Evolutionary conservation across 306 rosid species (phyloP).

Genomic region (Begonia masoniana): DNA sequence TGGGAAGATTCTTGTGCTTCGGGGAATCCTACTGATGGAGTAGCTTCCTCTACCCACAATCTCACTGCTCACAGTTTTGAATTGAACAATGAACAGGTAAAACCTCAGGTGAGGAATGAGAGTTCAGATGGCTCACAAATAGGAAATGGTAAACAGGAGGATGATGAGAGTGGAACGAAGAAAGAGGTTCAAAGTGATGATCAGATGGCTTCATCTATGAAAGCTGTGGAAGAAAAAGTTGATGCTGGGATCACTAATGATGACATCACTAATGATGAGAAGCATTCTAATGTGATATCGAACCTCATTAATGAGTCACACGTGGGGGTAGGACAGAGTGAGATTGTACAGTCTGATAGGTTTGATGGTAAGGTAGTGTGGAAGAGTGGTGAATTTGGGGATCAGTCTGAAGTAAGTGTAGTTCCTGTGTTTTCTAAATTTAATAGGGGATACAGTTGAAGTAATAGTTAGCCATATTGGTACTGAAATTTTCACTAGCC

Average conservation of each 20-base stretch:
- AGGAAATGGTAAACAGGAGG: conserved; percentile 11
- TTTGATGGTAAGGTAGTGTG: conserved; percentile 23
- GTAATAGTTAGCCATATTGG: conserved; percentile 12
- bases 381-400: conserved; percentile 14
- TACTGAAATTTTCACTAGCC: conserved; percentile 16
- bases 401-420: conserved; percentile 23
- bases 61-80: conserved; percentile 17
- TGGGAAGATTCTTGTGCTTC: conserved; percentile 28
- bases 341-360: conserved; percentile 19
- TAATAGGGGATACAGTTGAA: conserved; percentile 18
- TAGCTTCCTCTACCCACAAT: conserved; percentile 18
- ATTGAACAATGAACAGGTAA: conserved; percentile 20
- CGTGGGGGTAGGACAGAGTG: conserved; percentile 15
- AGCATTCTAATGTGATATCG: conserved; percentile 13
- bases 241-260: conserved; percentile 14
- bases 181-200: conserved; percentile 16
- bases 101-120: conserved; percentile 18
- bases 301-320: conserved; percentile 26
- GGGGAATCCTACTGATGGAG: conserved; percentile 18
- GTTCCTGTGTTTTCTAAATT: conserved; percentile 17
- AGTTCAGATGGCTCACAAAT: conserved; percentile 13
- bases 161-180: conserved; percentile 7
- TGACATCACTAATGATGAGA: conserved; percentile 20
- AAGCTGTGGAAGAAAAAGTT: conserved; percentile 7
- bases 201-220: conserved; percentile 20